Percentiles rank a stretch among this genome's conserved stretches.
These are phyloP conservation scores for Sphaerulina populicola DNA, from an alignment of 2,329 filamentous ascomycete genomes.

Conservation along the genomic window DNA sequence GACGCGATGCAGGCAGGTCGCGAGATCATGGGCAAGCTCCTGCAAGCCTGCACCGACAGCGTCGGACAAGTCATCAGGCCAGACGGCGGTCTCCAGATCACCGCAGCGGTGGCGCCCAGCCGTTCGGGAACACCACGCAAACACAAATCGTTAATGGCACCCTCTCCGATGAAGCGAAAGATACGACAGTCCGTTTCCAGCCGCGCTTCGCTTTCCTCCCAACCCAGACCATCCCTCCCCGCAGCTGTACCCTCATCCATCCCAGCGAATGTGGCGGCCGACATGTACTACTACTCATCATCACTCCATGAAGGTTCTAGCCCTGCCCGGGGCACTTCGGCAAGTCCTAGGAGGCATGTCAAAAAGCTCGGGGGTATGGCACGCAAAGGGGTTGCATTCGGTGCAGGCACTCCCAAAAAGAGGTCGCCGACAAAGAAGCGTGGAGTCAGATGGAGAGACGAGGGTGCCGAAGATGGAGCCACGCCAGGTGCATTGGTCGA, in stretches of 20 bases:
- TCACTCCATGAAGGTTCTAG: constrained; percentile 18
- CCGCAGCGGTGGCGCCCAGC: constrained; percentile 60
- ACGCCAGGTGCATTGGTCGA: constrained; percentile 71
- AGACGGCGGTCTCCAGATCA: constrained; percentile 59
- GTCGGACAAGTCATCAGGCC: constrained; percentile 83
- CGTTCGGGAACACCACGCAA: constrained; percentile 71
- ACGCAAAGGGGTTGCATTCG: constrained; percentile 58
- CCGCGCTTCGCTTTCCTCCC: constrained; percentile 4
- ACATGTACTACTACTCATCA: constrained; percentile 10
- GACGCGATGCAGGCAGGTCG: constrained; percentile 76
- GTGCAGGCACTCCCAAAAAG: constrained; percentile 68
- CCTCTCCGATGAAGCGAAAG: constrained; percentile 43
- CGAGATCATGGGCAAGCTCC: constrained; percentile 64
- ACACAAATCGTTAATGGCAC: constrained; percentile 46
- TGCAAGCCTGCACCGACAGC: constrained; percentile 66
- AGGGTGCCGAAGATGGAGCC: constrained; percentile 72
- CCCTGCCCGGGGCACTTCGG: constrained; percentile 45
- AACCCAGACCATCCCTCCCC: constrained; percentile 1
- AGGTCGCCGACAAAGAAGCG: constrained; percentile 61
- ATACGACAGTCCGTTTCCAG: constrained; percentile 26
- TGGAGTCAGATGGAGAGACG: constrained; percentile 84
- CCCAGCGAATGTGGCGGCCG: constrained; percentile 23
- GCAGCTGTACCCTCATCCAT: constrained; percentile 16
- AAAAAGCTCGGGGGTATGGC: constrained; percentile 54
- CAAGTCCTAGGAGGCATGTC: constrained; percentile 66